Evolutionary conservation across 495 filamentous ascomycete genomes (phyloP).

Genomic region (Annulohypoxylon stygium): DNA sequence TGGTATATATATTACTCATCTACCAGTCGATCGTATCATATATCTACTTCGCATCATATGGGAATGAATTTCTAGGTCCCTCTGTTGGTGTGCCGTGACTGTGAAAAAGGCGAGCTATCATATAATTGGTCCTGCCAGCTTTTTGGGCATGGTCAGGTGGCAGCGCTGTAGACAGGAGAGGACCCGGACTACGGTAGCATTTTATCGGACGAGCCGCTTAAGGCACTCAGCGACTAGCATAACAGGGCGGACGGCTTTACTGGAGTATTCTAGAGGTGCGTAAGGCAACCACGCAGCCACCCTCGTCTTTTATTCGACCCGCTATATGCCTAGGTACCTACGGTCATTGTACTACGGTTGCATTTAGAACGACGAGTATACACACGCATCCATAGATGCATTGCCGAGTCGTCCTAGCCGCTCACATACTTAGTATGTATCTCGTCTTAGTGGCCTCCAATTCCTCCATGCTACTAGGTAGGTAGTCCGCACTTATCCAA

Average conservation of each 20-base stretch:
- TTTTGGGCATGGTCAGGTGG: conserved; percentile 30
- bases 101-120: background rate
- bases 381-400: background rate
- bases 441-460: background rate
- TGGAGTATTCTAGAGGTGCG: conserved; percentile 25
- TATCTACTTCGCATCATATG: background rate
- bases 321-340: conserved; percentile 3
- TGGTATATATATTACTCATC: background rate
- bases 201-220: conserved; percentile 31
- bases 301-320: conserved; percentile 11
- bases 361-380: background rate
- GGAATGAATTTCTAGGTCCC: background rate
- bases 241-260: conserved; percentile 33
- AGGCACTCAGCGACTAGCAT: conserved; percentile 15
- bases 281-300: conserved; percentile 39
- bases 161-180: conserved; percentile 23
- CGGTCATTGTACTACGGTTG: conserved; percentile 18
- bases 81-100: conserved; percentile 6
- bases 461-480: background rate
- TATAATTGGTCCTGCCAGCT: conserved; percentile 29
- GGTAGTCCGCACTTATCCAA: background rate
- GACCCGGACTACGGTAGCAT: conserved; percentile 18
- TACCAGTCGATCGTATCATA: conserved; percentile 20
- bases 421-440: background rate
- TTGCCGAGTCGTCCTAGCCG: background rate